Base-by-base conservation (phyloP, 192 early-diverging fungal genomes). In the Backusella morwellensis region DNA sequence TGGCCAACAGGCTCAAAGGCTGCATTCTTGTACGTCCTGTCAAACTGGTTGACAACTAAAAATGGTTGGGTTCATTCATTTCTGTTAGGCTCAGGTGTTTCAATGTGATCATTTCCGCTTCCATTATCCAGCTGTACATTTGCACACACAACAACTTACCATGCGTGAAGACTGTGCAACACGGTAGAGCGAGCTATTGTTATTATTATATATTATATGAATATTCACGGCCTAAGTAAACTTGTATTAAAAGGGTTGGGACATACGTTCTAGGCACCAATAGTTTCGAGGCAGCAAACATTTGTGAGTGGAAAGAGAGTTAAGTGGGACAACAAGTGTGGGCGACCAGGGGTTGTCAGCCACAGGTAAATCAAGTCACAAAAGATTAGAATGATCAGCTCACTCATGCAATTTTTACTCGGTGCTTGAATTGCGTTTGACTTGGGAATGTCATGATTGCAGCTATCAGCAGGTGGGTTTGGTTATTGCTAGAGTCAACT, bases 91-190 rank as follows among this genome's bases (percentile, higher is more conserved):
- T 11, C 8, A 29, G 5, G 21, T 63, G 56, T 4, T 63, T 63
- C 52, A 9, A 56, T 21, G 32, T 32, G 32, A 7, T 7, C 19
- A 41, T 44, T 23, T 7, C 50, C 41, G 6, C 1, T 59, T 59
- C 56, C 26, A 63, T 63, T 63, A 3, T 29, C 26, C 7, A 29
- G 8, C 0, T 15, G 4, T 8, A 29, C 21, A 29, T 14, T 14
- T 4, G 11, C 26, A 29, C 21, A 3, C 21, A n/a, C 34, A 21
- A 32, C 19, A 14, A 72, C 70, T 72, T 50, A 72, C 70, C 70
- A 72, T 72, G 29, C 70, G 70, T 32, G 70, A n/a, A 50, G 70
- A 68, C 67, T 68, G 67, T 63, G 56, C 56, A 63, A 63, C 56
- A 63, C 56, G 56, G 56, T 63, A 63, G n/a, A 63, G 56, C 1